Evolutionary conservation across 2,329 filamentous ascomycete genomes (phyloP), one percentile per base, ranked within the genome.

Genomic region (Didymella exigua): DNA sequence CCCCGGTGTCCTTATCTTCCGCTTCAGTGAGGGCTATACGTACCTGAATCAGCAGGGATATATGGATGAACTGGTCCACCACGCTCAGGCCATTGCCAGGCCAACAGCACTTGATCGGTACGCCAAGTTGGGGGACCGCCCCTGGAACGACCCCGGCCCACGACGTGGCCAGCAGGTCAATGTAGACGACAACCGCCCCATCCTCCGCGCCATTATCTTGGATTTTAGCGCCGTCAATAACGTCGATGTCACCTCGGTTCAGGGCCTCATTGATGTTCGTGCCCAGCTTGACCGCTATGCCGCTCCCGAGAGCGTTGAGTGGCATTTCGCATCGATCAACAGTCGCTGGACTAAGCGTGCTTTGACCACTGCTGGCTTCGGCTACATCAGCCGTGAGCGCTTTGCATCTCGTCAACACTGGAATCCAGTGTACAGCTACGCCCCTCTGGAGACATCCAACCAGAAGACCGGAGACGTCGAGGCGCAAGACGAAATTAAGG

Each of bases 161-260:
- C 82, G 84, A 29, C 84, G 78, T 50, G 82, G 79, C 65, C 72
- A 86, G 73, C 69, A 77, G 67, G 49, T 75, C 70, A 30, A 80
- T 76, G 43, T 67, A 1, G 75, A 80, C 33, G 81, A 82, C 57
- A 66, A 79, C 53, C 79, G 87, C 14, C 89, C 92, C 0, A 88
- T 85, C 0, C 84, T 96, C 45, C 91, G 90, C 72, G 93, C 93
- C n/a, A 80, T 98, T 62, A 93, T 98, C 56, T 84, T 98, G 18
- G 95, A 98, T 74, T 96, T 98, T 76, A 92, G 89, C 3, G 89
- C 90, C 0, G 93, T 98, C 61, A 96, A 97, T 77, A 91, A 96
- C 63, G 88, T 97, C 54, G 95, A 98, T 69, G 86, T 96, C 55
- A 97, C 95, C 0, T 96, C 91, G 0, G 85, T 97, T 2, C 95